phyloP scores from a whole-genome alignment of 352 stramenopile species.

The Globisporangium takayamanum region DNA sequence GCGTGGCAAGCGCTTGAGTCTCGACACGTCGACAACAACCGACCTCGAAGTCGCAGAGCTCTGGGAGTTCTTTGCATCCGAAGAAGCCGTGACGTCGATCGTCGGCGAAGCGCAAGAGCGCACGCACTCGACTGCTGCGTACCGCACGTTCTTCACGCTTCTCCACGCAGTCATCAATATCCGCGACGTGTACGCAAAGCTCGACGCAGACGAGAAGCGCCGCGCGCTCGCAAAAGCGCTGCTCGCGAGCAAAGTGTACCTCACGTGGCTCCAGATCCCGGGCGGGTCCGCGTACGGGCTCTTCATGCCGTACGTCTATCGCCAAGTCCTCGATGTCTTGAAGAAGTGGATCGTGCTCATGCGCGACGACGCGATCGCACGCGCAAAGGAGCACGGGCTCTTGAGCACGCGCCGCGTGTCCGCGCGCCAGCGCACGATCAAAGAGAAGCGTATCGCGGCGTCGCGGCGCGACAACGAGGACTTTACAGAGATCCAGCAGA shows the following conservation, averaged over 20 bases:
- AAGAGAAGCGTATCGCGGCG: slow-evolving; percentile 14
- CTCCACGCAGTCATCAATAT: slow-evolving; percentile 56
- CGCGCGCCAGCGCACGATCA: slow-evolving; percentile 8
- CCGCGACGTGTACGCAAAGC: slow-evolving; percentile 40
- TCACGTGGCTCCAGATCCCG: slow-evolving; percentile 75
- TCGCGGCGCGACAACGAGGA: slow-evolving; percentile 16
- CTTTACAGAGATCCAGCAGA: slow-evolving; percentile 19
- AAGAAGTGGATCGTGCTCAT: slow-evolving; percentile 66
- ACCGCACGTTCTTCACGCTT: slow-evolving; percentile 58
- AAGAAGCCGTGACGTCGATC: slow-evolving; percentile 32
- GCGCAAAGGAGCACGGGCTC: slow-evolving; percentile 1
- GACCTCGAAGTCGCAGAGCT: slow-evolving; percentile 22
- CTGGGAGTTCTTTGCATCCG: slow-evolving; percentile 57
- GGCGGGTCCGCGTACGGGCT: slow-evolving; percentile 75
- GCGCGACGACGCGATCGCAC: slow-evolving; percentile 9
- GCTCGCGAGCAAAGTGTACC: slow-evolving; percentile 66
- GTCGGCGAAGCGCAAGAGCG: slow-evolving; percentile 27
- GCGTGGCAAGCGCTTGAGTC: slow-evolving; percentile 4
- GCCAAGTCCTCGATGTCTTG: slow-evolving; percentile 70
- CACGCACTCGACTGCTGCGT: slow-evolving; percentile 30
- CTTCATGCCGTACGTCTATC: slow-evolving; percentile 84
- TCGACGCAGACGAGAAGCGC: slow-evolving; percentile 30
- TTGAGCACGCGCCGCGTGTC: slow-evolving; percentile 4
- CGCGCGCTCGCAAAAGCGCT: slow-evolving; percentile 49
- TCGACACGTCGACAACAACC: slow-evolving; percentile 3